Percentiles rank a stretch among this genome's conserved stretches.
These are phyloP conservation scores for Penicillium palitans DNA, from an alignment of 2,329 filamentous ascomycete species.

Conservation along the genomic window DNA sequence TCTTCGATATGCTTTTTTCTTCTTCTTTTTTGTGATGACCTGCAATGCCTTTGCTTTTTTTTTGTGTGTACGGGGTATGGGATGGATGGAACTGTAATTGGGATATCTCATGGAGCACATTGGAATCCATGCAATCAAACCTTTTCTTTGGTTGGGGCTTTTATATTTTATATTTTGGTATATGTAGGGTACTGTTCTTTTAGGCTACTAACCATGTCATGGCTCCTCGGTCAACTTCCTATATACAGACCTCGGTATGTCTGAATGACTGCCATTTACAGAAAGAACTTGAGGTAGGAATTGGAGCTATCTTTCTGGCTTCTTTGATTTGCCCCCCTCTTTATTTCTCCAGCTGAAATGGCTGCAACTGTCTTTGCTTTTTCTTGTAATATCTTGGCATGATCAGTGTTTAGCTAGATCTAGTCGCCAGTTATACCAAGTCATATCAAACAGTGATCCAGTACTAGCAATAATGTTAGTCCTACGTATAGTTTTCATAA, in stretches of 20 bases:
- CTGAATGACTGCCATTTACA: background rate
- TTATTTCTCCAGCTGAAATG: background rate
- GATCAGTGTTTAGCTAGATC: background rate
- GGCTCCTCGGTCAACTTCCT: background rate
- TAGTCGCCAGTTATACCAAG: background rate
- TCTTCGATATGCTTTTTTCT: slow-evolving; percentile 5
- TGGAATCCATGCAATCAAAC: slow-evolving; percentile 7
- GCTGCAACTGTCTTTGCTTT: background rate
- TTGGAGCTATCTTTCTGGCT: background rate
- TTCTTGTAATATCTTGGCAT: background rate
- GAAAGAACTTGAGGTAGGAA: background rate
- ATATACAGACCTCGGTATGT: background rate
- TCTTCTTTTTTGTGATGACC: slow-evolving; percentile 25
- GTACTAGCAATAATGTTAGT: background rate
- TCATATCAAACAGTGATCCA: background rate
- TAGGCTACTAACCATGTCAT: background rate
- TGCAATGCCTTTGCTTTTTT: slow-evolving; percentile 24
- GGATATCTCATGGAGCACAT: slow-evolving; percentile 15
- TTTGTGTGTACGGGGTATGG: slow-evolving; percentile 19
- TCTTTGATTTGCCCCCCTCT: background rate
- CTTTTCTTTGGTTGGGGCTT: background rate
- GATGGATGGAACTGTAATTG: slow-evolving; percentile 12
- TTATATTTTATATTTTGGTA: background rate
- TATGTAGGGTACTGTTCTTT: background rate
- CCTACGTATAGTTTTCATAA: no score